Conservation (phyloP, 352 stramenopile species). For the Thraustochytrium striatum region DNA sequence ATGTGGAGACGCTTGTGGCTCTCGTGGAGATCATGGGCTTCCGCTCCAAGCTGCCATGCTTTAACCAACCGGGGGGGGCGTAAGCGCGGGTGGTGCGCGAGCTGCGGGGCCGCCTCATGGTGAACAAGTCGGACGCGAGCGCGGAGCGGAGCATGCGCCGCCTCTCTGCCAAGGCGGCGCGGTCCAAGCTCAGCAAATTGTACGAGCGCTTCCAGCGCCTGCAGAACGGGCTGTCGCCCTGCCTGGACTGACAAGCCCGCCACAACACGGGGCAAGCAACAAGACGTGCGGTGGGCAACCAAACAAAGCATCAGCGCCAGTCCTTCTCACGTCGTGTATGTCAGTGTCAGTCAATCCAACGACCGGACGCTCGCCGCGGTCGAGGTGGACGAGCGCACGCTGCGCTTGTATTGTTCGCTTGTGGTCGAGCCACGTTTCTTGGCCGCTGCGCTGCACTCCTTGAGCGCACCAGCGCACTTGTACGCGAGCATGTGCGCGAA, state of each 20-base stretch:
- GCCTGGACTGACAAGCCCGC: too few species aligned
- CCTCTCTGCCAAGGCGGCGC: background rate
- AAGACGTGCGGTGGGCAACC: too few species aligned
- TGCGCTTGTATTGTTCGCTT: too few species aligned
- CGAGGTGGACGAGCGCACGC: too few species aligned
- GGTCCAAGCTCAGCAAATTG: background rate
- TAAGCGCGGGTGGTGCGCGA: slow-evolving; percentile 14
- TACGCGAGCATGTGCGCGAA: slow-evolving; percentile 19
- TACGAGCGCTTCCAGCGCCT: slow-evolving; percentile 35
- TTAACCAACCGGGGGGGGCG: slow-evolving; percentile 28
- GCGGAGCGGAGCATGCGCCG: background rate
- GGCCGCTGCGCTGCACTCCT: too few species aligned
- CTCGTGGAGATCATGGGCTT: slow-evolving; percentile 35
- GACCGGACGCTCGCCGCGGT: too few species aligned
- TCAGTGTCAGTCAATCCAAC: too few species aligned
- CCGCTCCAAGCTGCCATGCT: slow-evolving; percentile 19
- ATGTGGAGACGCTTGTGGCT: slow-evolving; percentile 14
- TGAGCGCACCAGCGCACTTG: slow-evolving; percentile 8
- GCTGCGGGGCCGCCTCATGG: slow-evolving; percentile 26
- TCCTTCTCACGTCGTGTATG: too few species aligned
- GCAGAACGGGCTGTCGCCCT: slow-evolving; percentile 1
- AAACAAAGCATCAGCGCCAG: too few species aligned
- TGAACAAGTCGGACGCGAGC: slow-evolving; percentile 3
- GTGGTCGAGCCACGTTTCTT: too few species aligned
- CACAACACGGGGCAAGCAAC: too few species aligned